Conservation (phyloP, 805 yeast genomes). For the Candida sphagnicola region DNA sequence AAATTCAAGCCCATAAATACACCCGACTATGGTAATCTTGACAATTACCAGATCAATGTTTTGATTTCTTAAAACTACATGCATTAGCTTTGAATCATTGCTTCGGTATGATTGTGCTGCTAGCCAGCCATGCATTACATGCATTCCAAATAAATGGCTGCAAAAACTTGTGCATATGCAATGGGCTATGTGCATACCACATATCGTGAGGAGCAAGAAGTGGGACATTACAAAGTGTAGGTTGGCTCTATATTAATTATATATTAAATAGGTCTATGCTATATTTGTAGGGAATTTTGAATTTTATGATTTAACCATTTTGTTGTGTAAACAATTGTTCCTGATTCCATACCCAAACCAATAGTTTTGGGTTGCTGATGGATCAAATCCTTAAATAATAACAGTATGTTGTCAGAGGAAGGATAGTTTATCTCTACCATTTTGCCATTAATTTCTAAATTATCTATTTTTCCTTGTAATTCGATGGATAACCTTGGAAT, state of each 20-base stretch:
- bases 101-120: too few species aligned
- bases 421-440: slow-evolving; percentile 9
- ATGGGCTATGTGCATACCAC: too few species aligned
- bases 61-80: too few species aligned
- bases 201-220: too few species aligned
- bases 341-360: slow-evolving; percentile 9
- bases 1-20: too few species aligned
- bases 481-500: slow-evolving; percentile 19
- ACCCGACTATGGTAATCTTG: too few species aligned
- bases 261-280: too few species aligned
- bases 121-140: background rate
- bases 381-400: slow-evolving; percentile 12
- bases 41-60: background rate
- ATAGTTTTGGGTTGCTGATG: slow-evolving; percentile 14
- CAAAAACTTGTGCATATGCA: too few species aligned
- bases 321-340: slow-evolving; percentile 3
- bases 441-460: slow-evolving; percentile 22
- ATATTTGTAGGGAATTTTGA: background rate
- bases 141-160: background rate
- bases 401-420: slow-evolving; percentile 4
- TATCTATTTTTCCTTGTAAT: slow-evolving; percentile 12
- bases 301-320: slow-evolving; percentile 4
- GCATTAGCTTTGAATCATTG: too few species aligned
- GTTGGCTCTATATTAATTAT: too few species aligned
- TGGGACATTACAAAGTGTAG: too few species aligned